Evolutionary conservation across 108 stramenopile species (phyloP).

Genomic region (Skeletonema menzelii): DNA sequence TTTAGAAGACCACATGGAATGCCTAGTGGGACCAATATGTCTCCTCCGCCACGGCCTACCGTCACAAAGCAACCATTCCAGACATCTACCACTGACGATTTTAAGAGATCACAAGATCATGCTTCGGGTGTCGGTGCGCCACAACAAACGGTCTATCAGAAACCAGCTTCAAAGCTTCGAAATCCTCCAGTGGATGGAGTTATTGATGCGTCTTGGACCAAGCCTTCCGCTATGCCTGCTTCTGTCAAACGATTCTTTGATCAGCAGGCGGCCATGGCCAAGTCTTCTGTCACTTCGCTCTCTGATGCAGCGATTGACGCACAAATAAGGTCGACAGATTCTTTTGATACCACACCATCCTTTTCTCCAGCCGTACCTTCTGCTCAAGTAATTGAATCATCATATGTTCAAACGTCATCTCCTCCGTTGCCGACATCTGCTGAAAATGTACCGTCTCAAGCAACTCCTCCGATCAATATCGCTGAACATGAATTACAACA

Average conservation of each 20-base stretch:
- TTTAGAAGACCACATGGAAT: conserved; percentile 23
- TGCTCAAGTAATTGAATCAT: neutral
- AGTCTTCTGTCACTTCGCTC: neutral
- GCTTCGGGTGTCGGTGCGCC: conserved; percentile 8
- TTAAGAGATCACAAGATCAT: conserved; percentile 11
- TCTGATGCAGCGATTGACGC: neutral
- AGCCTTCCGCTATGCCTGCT: neutral
- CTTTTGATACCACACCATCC: neutral
- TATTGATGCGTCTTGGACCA: conserved; percentile 10
- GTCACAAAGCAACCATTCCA: conserved; percentile 23
- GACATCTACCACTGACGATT: conserved; percentile 25
- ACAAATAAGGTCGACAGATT: neutral
- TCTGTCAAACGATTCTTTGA: neutral
- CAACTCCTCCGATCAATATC: neutral
- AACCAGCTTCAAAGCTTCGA: neutral
- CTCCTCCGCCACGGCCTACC: neutral
- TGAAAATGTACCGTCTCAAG: neutral
- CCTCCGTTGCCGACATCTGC: neutral
- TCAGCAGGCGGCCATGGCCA: neutral
- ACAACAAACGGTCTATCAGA: conserved; percentile 5
- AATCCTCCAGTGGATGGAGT: neutral
- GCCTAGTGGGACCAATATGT: neutral
- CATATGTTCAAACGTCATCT: neutral
- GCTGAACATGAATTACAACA: conserved; percentile 7
- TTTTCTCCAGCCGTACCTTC: neutral